A percentile compares a stretch with the other conserved stretches of the same genome.
Conservation (phyloP, 139 green algal genomes). For the Picochlorum sp. region DNA sequence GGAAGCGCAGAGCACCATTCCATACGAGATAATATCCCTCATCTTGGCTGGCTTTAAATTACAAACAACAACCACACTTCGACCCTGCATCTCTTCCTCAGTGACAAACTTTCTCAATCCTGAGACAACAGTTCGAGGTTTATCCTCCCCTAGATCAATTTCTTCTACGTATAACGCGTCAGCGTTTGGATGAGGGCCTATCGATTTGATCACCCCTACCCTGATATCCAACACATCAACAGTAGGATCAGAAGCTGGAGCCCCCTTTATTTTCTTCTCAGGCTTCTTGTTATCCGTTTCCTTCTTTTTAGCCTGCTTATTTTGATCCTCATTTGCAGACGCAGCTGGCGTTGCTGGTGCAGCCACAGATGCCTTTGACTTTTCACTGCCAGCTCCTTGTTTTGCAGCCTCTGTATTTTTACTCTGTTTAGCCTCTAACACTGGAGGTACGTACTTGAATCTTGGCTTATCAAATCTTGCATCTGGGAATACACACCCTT, state of each 20-base stretch:
- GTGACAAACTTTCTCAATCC: slow-evolving; percentile 91
- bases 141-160: slow-evolving; percentile 87
- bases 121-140: slow-evolving; percentile 46
- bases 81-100: slow-evolving; percentile 62
- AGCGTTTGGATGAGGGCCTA: slow-evolving; percentile 73
- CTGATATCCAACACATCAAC: slow-evolving; percentile 30
- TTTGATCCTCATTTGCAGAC: not conserved
- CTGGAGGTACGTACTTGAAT: slow-evolving; percentile 9
- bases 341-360: not conserved
- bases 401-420: not conserved
- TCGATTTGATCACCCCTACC: slow-evolving; percentile 70
- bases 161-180: slow-evolving; percentile 92
- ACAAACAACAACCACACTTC: slow-evolving; percentile 66
- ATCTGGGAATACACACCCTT: slow-evolving; percentile 9
- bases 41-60: slow-evolving; percentile 98
- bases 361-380: not conserved
- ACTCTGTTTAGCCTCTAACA: not conserved
- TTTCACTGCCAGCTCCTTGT: not conserved
- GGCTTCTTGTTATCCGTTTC: slow-evolving; percentile 12
- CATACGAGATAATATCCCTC: slow-evolving; percentile 74
- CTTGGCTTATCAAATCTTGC: slow-evolving; percentile 13
- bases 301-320: slow-evolving; percentile 1
- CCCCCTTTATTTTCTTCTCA: not conserved
- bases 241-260: slow-evolving; percentile 2
- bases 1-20: slow-evolving; percentile 88